These are phyloP conservation scores for Pseudogymnoascus sp. DNA, from an alignment of 2,329 filamentous ascomycete genomes.

Conservation along the genomic window DNA sequence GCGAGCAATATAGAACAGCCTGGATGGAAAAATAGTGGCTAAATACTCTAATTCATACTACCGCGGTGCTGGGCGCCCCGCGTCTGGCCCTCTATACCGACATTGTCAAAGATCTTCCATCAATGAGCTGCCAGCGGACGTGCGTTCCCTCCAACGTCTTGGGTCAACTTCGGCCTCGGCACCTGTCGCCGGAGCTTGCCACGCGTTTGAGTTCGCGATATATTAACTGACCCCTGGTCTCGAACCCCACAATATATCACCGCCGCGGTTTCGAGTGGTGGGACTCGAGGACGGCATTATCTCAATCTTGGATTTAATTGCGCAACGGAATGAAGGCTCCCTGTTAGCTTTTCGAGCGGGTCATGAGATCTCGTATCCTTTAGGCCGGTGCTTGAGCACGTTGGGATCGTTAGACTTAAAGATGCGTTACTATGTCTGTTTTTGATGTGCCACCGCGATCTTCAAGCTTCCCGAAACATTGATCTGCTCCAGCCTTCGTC, in stretches of 20 bases:
- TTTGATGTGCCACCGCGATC: background rate
- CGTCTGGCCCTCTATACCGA: background rate
- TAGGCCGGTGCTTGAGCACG: background rate
- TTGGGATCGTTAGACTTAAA: background rate
- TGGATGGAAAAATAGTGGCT: background rate
- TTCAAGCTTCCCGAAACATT: background rate
- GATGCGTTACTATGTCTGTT: background rate
- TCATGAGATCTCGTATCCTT: background rate
- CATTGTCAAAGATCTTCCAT: background rate
- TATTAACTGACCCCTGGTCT: background rate
- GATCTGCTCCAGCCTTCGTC: background rate
- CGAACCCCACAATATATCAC: background rate
- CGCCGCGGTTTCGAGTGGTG: background rate
- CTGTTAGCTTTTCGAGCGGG: background rate
- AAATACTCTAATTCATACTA: slow-evolving; percentile 1
- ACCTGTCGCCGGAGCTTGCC: background rate
- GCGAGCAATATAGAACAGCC: background rate
- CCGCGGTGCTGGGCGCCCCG: background rate
- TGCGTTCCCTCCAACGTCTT: background rate
- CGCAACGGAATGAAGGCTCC: background rate
- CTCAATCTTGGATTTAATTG: background rate
- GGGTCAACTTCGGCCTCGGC: background rate
- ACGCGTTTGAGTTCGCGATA: background rate
- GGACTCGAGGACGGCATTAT: background rate
- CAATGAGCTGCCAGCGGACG: background rate